A percentile compares a stretch with the other conserved stretches of the same genome.
Conservation (phyloP, 192 early-diverging fungal species). For the Funneliformis mosseae region DNA sequence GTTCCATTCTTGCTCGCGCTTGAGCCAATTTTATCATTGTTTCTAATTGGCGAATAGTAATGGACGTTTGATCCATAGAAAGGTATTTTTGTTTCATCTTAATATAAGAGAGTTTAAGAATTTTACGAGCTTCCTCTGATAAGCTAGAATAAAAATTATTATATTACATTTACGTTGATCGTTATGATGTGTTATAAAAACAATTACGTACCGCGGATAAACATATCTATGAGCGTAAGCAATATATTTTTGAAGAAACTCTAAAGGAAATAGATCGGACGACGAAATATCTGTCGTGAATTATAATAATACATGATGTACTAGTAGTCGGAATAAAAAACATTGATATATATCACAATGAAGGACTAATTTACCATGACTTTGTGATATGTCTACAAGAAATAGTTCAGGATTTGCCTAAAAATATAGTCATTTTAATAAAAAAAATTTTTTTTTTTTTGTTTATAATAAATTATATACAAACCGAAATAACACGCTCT, state of each 20-base stretch:
- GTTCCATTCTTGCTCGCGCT: constrained; percentile 75
- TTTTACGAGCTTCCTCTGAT: constrained; percentile 57
- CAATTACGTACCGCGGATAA: constrained; percentile 57
- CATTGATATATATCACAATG: too few relatives aligned
- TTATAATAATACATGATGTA: too few relatives aligned
- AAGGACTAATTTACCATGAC: background rate
- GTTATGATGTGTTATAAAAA: background rate
- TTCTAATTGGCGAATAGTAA: constrained; percentile 84
- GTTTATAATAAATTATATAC: constrained; percentile 19
- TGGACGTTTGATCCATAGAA: constrained; percentile 67
- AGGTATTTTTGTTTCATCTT: constrained; percentile 66
- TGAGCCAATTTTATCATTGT: constrained; percentile 76
- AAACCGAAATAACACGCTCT: constrained; percentile 77
- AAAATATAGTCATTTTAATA: background rate
- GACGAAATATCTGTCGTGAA: constrained; percentile 33
- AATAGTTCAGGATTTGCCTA: constrained; percentile 4
- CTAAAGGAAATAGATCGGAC: constrained; percentile 55
- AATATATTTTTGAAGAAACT: constrained; percentile 80
- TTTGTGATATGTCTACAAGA: background rate
- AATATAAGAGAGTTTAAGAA: constrained; percentile 74
- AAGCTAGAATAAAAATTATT: constrained; percentile 30
- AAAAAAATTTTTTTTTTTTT: background rate
- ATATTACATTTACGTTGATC: background rate
- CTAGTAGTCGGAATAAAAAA: too few relatives aligned
- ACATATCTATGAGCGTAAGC: constrained; percentile 83